Base-by-base conservation (phyloP, 2,329 filamentous ascomycete species). In the Neonectria ditissima region DNA sequence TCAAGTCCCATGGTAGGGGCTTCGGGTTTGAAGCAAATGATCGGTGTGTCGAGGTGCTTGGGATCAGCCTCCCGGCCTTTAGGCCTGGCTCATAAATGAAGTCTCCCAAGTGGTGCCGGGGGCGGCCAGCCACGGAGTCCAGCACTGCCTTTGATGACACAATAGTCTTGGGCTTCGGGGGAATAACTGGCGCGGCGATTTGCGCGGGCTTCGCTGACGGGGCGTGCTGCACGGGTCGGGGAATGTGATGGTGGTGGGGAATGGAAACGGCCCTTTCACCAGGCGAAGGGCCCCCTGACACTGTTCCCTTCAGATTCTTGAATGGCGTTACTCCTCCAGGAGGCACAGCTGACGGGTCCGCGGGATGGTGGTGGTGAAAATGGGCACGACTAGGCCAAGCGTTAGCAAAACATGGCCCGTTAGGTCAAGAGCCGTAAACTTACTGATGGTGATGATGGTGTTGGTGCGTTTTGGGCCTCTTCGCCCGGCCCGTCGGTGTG, bases 51-150 rank as follows among this genome's bases (percentile, higher is more conserved):
- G 79, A 75, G 1, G 70, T 74, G 9, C 77, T 79, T 2, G 80
- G 80, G 11, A 84, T 77, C 13, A 86, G 73, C 10, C 86, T 80
- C 4, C 81, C 80, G 0, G 86, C 80, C 67, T 82, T 85, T 4
- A 97, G 82, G 6, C 82, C 85, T 1, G 92, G 88, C 53, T 91
- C 86, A 76, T 98, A 98, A 14, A 97, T 83, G 4, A 92, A 91
- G 61, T 93, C 92, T 34, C 95, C 95, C 2, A 98, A 86, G 75
- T 97, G 94, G 59, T 89, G 86, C 10, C 94, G 90, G 9, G 92
- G 91, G 18, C 88, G 84, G 61, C 91, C 81, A 1, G 90, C 84
- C 4, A 95, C 89, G 30, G 88, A 89, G 2, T 93, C 89, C 13
- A 97, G 78, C 0, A 97, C 87, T 0, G 87, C 84, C 65, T 91